Evolutionary conservation across 352 stramenopile genomes (phyloP), one percentile per base, ranked within the genome.

Genomic region (Pythium plurisporium): DNA sequence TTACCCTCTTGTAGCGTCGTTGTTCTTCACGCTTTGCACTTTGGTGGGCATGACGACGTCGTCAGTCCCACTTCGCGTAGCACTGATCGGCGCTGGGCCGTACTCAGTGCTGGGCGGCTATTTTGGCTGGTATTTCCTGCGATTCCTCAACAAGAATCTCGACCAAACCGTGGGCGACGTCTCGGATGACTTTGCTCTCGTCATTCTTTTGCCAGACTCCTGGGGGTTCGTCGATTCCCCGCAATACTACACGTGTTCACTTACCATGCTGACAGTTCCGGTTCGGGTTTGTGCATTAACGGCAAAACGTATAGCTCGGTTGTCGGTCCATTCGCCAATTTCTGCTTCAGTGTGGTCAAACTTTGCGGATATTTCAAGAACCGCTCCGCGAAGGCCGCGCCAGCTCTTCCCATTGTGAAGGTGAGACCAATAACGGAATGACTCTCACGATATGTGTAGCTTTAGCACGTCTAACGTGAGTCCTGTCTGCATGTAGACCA

Each of bases 281-380:
- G n/a, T n/a, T n/a, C n/a, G n/a, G n/a, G n/a, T n/a, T n/a, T n/a
- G n/a, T n/a, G n/a, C n/a, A n/a, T n/a, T n/a, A n/a, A n/a, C n/a
- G n/a, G n/a, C n/a, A n/a, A n/a, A n/a, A n/a, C 15, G 15, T 38
- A 38, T 15, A 94, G 84, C 29, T 69, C 76, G 5, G 34, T 89
- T n/a, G 43, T 91, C 23, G 66, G 72, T 10, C 78, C 85, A 10
- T 41, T 91, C n/a, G 72, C 73, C 3, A 89, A 79, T 33, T 93
- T 95, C 41, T 86, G 65, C 57, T 91, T 91, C 61, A 92, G 75
- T 40, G 85, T 95, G n/a, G 71, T 79, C 36, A 89, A 89, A 55
- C 72, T 95, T 8, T 90, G 81, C 47, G 85, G 85, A 1, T 91
- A 89, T 60, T 95, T 93, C 56, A 92, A 91, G 68, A 81, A 84